Conservation (phyloP, 1,284 basidiomycete genomes). For the Uromyces viciae-fabae region DNA sequence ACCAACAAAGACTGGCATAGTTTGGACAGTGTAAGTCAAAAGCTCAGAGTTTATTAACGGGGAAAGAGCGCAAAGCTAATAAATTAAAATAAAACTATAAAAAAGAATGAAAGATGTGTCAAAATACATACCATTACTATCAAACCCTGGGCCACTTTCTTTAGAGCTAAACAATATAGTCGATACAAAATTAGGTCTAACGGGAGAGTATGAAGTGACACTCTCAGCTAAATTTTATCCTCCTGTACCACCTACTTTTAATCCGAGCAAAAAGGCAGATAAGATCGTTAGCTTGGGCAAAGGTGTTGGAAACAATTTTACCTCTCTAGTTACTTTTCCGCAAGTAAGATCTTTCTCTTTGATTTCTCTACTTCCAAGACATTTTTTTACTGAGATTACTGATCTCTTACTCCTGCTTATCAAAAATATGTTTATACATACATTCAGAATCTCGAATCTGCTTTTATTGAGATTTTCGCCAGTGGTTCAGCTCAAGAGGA, state of each 20-base stretch:
- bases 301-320: constrained; percentile 10
- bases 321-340: constrained; percentile 12
- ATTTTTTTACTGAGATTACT: too few species aligned
- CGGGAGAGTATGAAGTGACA: constrained; percentile 35
- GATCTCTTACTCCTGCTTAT: background rate
- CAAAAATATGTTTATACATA: background rate
- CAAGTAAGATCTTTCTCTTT: background rate
- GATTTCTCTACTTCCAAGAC: too few species aligned
- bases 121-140: constrained; percentile 35
- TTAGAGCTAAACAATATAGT: constrained; percentile 29
- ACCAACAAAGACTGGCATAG: constrained; percentile 24
- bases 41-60: too few species aligned
- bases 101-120: constrained; percentile 18
- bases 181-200: background rate
- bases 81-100: background rate
- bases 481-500: constrained; percentile 39
- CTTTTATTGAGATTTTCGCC: constrained; percentile 37
- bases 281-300: constrained; percentile 12
- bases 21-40: constrained; percentile 45
- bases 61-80: background rate
- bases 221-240: constrained; percentile 33
- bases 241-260: constrained; percentile 8
- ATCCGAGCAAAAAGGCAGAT: constrained; percentile 11
- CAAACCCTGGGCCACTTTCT: background rate
- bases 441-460: constrained; percentile 27